A percentile compares a stretch with the other conserved stretches of the same genome.
phyloP scores from a whole-genome alignment of 345 rosid species.

The Dovyalis caffra region DNA sequence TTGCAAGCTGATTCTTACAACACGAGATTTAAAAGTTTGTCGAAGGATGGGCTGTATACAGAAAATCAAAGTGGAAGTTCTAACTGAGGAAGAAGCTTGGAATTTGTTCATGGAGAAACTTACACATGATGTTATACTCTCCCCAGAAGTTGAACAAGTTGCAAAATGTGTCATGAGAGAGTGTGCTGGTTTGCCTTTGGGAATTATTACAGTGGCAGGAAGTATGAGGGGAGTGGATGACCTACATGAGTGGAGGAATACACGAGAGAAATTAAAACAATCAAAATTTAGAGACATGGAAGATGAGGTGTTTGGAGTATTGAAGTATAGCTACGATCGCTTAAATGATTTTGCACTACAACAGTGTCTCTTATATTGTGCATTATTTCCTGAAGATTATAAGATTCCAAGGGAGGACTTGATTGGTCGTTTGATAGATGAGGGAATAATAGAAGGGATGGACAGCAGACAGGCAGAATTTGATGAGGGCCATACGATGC shows the following conservation, averaged over 20 bases:
- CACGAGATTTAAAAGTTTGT: no score
- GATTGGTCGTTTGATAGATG: constrained; percentile 13
- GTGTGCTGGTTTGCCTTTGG: neutral
- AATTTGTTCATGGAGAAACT: neutral
- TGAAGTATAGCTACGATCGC: no score
- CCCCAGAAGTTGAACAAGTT: neutral
- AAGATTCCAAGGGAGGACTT: neutral
- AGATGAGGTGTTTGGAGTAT: no score
- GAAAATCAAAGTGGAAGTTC: neutral
- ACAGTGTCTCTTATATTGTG: constrained; percentile 21
- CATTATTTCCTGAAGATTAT: constrained; percentile 17
- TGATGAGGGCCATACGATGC: no score
- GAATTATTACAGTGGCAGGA: neutral
- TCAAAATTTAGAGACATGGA: no score
- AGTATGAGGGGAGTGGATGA: no score
- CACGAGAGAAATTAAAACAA: no score
- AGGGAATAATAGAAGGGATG: constrained; percentile 27
- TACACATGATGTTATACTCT: no score
- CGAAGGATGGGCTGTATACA: neutral
- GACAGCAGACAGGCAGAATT: no score
- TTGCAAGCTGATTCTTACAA: no score
- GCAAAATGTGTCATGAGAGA: neutral
- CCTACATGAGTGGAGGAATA: no score
- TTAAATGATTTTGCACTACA: constrained; percentile 12
- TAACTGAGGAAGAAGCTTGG: neutral